Conservation (phyloP, 352 stramenopile genomes). For the Pythium aristosporum region DNA sequence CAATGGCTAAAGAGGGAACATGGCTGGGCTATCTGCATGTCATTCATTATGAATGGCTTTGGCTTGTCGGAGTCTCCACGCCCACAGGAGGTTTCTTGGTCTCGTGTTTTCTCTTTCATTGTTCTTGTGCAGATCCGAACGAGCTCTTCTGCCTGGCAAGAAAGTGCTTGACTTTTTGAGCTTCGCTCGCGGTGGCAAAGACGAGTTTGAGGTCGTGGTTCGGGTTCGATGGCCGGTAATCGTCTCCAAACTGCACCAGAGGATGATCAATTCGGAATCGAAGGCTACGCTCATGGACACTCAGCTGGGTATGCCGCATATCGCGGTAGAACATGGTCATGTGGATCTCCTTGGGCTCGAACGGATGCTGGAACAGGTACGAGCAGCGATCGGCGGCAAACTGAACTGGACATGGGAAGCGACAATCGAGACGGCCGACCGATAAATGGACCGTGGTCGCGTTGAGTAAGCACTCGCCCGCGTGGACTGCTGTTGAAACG, state of each 20-base stretch:
- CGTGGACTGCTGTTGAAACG: not conserved
- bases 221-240: constrained; percentile 57
- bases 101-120: not conserved
- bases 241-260: constrained; percentile 60
- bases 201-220: constrained; percentile 60
- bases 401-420: constrained; percentile 55
- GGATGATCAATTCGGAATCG: constrained; percentile 42
- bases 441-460: constrained; percentile 48
- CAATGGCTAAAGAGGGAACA: constrained; percentile 19
- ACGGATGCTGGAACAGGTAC: constrained; percentile 77
- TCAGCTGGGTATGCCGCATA: constrained; percentile 51
- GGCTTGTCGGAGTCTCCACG: not conserved
- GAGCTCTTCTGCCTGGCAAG: constrained; percentile 18
- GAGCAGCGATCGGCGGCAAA: constrained; percentile 53
- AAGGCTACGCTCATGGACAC: constrained; percentile 40
- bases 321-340: constrained; percentile 82
- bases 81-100: not conserved
- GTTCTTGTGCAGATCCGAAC: constrained; percentile 7
- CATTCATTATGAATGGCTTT: not conserved
- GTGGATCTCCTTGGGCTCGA: constrained; percentile 56
- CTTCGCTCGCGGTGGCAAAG: constrained; percentile 47
- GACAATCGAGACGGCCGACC: constrained; percentile 58
- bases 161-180: constrained; percentile 43
- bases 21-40: constrained; percentile 14
- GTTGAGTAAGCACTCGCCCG: constrained; percentile 27